Evolutionary conservation across 2,329 filamentous ascomycete genomes (phyloP).

Genomic region (Raffaelea albimanens): DNA sequence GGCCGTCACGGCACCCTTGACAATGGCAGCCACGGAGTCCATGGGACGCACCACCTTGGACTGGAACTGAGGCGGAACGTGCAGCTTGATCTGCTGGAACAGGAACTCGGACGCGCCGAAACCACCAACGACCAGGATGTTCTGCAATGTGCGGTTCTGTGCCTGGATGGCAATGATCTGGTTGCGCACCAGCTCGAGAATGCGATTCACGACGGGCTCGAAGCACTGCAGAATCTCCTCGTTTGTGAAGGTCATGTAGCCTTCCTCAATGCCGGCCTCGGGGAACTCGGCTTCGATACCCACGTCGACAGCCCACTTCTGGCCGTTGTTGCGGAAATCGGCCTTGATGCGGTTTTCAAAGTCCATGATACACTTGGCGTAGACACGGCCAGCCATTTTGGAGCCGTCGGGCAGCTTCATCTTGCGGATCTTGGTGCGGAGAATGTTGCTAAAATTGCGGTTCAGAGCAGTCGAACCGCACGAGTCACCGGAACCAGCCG

Average conservation of each 20-base stretch:
- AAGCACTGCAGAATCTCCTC: constrained; percentile 99
- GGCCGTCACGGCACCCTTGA: constrained; percentile 95
- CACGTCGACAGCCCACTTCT: constrained; percentile 98
- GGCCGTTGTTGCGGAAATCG: constrained; percentile 97
- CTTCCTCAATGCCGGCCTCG: constrained; percentile 95
- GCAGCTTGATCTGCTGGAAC: constrained; percentile 98
- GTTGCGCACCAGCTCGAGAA: constrained; percentile 90
- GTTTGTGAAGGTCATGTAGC: constrained; percentile 99
- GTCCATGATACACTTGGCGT: constrained; percentile 99
- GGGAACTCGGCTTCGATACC: constrained; percentile 98
- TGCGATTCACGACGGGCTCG: constrained; percentile 94
- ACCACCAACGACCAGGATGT: constrained; percentile 93
- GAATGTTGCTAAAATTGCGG: constrained; percentile 95
- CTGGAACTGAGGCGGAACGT: constrained; percentile 96
- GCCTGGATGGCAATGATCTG: constrained; percentile 99
- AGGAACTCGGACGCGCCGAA: constrained; percentile 98
- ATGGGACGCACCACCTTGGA: constrained; percentile 96
- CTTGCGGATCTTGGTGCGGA: constrained; percentile 95
- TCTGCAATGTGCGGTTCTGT: constrained; percentile 88
- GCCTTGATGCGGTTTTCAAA: constrained; percentile 99
- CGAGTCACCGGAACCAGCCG: constrained; percentile 91
- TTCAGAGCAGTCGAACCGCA: constrained; percentile 98
- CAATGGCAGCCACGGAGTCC: constrained; percentile 97
- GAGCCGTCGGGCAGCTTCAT: constrained; percentile 98
- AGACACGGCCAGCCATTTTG: constrained; percentile 94